These are phyloP conservation scores for Starmerella etchellsii DNA, from an alignment of 805 yeast genomes.

Conservation along the genomic window DNA sequence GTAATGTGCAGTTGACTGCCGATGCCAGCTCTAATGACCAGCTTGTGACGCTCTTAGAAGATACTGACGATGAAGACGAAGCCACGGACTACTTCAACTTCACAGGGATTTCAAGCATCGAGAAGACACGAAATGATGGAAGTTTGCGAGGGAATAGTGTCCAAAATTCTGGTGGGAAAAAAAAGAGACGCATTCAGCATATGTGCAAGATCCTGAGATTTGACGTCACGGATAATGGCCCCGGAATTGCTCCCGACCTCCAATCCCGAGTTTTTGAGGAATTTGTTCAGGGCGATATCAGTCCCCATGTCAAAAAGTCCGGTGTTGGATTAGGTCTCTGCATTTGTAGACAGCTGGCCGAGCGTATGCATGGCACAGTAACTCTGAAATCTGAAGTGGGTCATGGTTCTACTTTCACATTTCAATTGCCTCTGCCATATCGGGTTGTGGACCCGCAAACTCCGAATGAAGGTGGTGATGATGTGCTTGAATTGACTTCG, in stretches of 20 bases:
- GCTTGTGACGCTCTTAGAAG: not conserved
- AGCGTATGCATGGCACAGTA: slow-evolving; percentile 81
- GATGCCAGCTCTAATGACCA: not conserved
- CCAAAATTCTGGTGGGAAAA: too few relatives aligned
- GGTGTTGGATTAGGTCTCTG: slow-evolving; percentile 91
- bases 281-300: slow-evolving; percentile 93
- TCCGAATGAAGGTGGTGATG: not conserved
- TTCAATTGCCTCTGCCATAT: slow-evolving; percentile 39
- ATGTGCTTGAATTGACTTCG: not conserved
- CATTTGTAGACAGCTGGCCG: slow-evolving; percentile 81
- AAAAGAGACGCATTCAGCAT: not conserved
- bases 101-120: not conserved
- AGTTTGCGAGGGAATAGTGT: not conserved
- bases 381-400: slow-evolving; percentile 63
- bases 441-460: slow-evolving; percentile 3
- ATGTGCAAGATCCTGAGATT: slow-evolving; percentile 35
- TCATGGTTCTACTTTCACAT: slow-evolving; percentile 70
- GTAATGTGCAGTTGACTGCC: slow-evolving; percentile 43
- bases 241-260: slow-evolving; percentile 76
- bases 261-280: slow-evolving; percentile 88
- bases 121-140: not conserved
- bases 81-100: not conserved
- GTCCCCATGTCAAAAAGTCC: slow-evolving; percentile 78
- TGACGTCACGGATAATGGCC: slow-evolving; percentile 80
- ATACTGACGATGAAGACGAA: not conserved